Evolutionary conservation across 495 filamentous ascomycete genomes (phyloP), one percentile per base, ranked within the genome.

Genomic region (Neurospora sp.): DNA sequence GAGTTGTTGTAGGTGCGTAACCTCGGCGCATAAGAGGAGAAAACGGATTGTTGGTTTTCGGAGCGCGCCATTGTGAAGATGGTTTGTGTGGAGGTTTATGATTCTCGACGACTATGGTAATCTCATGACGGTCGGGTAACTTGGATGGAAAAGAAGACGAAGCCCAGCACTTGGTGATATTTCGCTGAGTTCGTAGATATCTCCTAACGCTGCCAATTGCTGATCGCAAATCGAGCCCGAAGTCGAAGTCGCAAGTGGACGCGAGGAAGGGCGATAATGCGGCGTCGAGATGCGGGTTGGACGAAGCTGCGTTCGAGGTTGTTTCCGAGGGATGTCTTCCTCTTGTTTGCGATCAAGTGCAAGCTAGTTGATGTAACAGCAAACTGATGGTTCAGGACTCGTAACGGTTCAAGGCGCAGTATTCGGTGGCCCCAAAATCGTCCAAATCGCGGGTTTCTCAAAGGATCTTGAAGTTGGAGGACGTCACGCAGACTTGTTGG

Each of bases 1-100:
- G 96, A 92, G 84, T 98, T 98, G 75, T 90, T 92, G 85, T 94
- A 99, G 71, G 91, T 90, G 81, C 94, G 92, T 78, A 99, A 83
- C 76, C 96, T 92, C 70, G 94, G 93, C 77, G 96, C 93, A 83
- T 98, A 98, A 77, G 92, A 94, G 69, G 93, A 94, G 69, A 95
- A 89, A 75, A 97, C 92, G 38, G 94, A 92, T 86, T 97, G 93
- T 54, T 93, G 92, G 73, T 77, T 74, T 37, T 83, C 77, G 69
- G 80, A 78, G 76, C 81, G 79, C 70, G 76, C 82, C 85, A 87
- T 87, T 66, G 75, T 83, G 73, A 11, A 69, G 16, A 23, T 39
- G 8, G 37, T 48, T 37, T 18, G 62, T 23, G 72, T 40, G 69
- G n/a, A 39, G 35, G 73, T 69, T 2, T 70, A 16, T 70, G 38